Evolutionary conservation across 2,329 filamentous ascomycete species (phyloP).

Genomic region (Verticillium nonalfalfae): DNA sequence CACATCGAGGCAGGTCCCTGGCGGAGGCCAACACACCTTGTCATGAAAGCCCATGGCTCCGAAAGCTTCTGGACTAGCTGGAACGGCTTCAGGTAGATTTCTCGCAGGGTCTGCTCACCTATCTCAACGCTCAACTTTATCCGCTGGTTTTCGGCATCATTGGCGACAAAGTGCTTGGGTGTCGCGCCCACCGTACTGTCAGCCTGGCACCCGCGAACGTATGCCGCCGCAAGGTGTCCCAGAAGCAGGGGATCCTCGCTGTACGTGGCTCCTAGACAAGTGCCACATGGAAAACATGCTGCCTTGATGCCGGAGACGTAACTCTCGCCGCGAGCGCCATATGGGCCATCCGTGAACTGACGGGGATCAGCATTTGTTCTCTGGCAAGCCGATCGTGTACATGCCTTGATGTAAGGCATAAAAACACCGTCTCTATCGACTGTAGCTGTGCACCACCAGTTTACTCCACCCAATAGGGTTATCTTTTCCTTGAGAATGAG

Average conservation of each 20-base stretch:
- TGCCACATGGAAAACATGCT: neutral
- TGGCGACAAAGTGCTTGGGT: constrained; percentile 11
- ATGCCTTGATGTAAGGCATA: constrained; percentile 5
- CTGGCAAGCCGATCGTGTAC: neutral
- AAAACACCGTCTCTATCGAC: constrained; percentile 2
- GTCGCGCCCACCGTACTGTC: neutral
- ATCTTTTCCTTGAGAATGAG: constrained; percentile 5
- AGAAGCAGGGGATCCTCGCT: constrained; percentile 41
- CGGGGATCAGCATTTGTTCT: too few species aligned
- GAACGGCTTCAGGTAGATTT: constrained; percentile 53
- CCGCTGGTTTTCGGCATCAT: constrained; percentile 27
- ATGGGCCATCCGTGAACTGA: neutral
- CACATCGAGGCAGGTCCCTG: neutral
- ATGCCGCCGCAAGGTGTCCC: constrained; percentile 28
- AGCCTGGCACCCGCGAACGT: neutral
- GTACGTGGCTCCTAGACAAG: constrained; percentile 24
- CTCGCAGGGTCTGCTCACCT: constrained; percentile 21
- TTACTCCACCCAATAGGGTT: neutral
- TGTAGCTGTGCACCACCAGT: constrained; percentile 7
- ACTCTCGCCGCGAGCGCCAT: neutral
- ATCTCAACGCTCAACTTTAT: constrained; percentile 22
- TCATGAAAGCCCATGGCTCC: neutral
- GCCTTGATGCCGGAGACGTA: neutral
- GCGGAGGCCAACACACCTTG: neutral
- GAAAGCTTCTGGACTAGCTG: constrained; percentile 33